These are phyloP conservation scores for Exophiala alcalophila DNA, from an alignment of 2,329 filamentous ascomycete genomes.

Conservation along the genomic window DNA sequence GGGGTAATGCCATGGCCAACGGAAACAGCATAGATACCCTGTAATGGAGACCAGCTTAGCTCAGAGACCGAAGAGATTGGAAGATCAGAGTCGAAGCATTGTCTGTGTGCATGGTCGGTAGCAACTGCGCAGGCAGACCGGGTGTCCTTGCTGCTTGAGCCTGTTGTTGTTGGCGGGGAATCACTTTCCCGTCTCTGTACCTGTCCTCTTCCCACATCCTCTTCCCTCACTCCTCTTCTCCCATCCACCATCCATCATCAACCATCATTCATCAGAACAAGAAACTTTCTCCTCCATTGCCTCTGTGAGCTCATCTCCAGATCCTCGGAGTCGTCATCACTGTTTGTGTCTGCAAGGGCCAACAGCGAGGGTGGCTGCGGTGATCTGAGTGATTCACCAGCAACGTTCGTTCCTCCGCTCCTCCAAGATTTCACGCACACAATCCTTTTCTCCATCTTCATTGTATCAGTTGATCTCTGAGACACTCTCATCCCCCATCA, in stretches of 20 bases:
- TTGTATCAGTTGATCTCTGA: no score
- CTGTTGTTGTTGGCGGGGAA: slow-evolving; percentile 2
- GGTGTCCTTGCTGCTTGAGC: slow-evolving; percentile 14
- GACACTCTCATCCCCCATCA: no score
- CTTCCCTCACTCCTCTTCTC: no score
- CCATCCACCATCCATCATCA: slow-evolving; percentile 13
- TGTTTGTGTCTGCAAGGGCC: no score
- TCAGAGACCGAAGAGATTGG: background rate
- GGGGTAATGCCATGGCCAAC: no score
- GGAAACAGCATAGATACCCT: no score
- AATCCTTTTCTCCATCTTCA: no score
- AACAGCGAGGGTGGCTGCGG: slow-evolving; percentile 5
- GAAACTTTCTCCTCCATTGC: no score
- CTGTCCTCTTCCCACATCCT: slow-evolving; percentile 11
- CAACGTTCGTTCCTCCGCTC: no score
- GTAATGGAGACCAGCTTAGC: background rate
- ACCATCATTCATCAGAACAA: slow-evolving; percentile 16
- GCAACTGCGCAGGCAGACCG: slow-evolving; percentile 17
- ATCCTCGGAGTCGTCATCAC: no score
- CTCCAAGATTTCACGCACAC: no score
- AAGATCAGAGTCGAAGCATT: background rate
- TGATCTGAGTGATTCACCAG: no score
- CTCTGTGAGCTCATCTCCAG: slow-evolving; percentile 2
- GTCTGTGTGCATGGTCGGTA: background rate
- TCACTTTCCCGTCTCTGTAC: slow-evolving; percentile 1